Evolutionary conservation across 2,329 filamentous ascomycete genomes (phyloP).

Genomic region (Reticulascus tulasneorum): DNA sequence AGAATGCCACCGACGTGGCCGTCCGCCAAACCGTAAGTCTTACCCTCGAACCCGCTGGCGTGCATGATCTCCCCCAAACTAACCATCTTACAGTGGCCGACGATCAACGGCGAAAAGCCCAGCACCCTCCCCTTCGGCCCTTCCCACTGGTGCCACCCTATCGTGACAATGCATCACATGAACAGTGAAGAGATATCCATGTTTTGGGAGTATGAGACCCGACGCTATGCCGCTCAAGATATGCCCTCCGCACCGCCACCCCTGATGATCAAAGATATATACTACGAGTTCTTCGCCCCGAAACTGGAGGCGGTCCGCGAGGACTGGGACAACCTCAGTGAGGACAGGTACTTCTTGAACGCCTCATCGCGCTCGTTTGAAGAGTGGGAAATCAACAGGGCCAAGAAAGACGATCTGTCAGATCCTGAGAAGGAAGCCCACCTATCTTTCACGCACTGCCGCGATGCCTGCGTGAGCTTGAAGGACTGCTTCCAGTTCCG

Average conservation of each 20-base stretch:
- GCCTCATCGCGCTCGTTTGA: slow-evolving; percentile 22
- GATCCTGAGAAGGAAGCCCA: slow-evolving; percentile 37
- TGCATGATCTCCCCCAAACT: slow-evolving; percentile 3
- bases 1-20: slow-evolving; percentile 35
- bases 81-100: slow-evolving; percentile 37
- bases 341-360: slow-evolving; percentile 40
- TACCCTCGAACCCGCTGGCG: not conserved
- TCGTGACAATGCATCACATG: slow-evolving; percentile 54
- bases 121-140: slow-evolving; percentile 42
- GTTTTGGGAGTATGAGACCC: slow-evolving; percentile 48
- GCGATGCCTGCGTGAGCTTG: slow-evolving; percentile 35
- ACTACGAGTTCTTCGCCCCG: slow-evolving; percentile 38
- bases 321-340: slow-evolving; percentile 51
- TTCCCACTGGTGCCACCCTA: slow-evolving; percentile 51
- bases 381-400: slow-evolving; percentile 24
- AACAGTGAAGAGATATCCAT: slow-evolving; percentile 44
- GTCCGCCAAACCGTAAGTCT: slow-evolving; percentile 39
- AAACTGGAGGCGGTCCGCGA: slow-evolving; percentile 32
- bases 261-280: slow-evolving; percentile 45
- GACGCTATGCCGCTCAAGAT: slow-evolving; percentile 23
- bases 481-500: slow-evolving; percentile 37
- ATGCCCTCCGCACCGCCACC: slow-evolving; percentile 19
- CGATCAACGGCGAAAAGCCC: slow-evolving; percentile 53
- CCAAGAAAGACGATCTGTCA: slow-evolving; percentile 28
- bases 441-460: slow-evolving; percentile 37